A percentile compares a stretch with the other conserved stretches of the same genome.
These are phyloP conservation scores for Lipomyces spencermartinsiae DNA, from an alignment of 805 yeast genomes.

Conservation along the genomic window DNA sequence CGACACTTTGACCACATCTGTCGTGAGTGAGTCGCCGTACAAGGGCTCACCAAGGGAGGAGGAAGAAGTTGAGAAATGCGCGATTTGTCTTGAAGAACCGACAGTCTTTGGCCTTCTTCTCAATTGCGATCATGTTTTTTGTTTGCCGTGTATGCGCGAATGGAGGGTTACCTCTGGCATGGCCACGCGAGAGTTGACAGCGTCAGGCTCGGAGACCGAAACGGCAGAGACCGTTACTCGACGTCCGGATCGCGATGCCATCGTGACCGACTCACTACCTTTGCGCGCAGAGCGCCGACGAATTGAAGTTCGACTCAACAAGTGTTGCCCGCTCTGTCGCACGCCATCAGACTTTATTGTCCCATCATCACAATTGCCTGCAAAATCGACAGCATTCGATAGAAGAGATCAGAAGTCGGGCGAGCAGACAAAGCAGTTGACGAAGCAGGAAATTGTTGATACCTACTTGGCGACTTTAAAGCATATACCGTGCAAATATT, in stretches of 20 bases:
- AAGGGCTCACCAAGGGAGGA: constrained; percentile 1
- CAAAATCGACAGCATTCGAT: not conserved
- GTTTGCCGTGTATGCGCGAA: constrained; percentile 26
- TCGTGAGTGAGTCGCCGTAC: not conserved
- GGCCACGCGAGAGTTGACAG: constrained; percentile 5
- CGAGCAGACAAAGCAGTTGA: not conserved
- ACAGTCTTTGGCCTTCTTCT: constrained; percentile 25
- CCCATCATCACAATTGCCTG: constrained; percentile 28
- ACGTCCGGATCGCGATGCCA: not conserved
- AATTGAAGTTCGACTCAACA: constrained; percentile 11
- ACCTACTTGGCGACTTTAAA: constrained; percentile 21
- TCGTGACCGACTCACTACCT: not conserved
- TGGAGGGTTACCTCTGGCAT: constrained; percentile 23
- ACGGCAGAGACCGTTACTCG: not conserved
- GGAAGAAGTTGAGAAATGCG: constrained; percentile 16
- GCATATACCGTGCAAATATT: constrained; percentile 34
- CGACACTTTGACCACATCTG: not conserved
- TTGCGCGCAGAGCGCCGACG: not conserved
- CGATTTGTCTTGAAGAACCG: constrained; percentile 30
- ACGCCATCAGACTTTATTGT: constrained; percentile 28
- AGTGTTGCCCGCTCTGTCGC: constrained; percentile 35
- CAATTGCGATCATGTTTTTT: constrained; percentile 29
- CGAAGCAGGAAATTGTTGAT: constrained; percentile 26
- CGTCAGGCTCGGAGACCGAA: not conserved
- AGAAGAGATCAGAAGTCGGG: not conserved